These are phyloP conservation scores for Ogataea trehalophila DNA, from an alignment of 805 yeast genomes.

Conservation along the genomic window DNA sequence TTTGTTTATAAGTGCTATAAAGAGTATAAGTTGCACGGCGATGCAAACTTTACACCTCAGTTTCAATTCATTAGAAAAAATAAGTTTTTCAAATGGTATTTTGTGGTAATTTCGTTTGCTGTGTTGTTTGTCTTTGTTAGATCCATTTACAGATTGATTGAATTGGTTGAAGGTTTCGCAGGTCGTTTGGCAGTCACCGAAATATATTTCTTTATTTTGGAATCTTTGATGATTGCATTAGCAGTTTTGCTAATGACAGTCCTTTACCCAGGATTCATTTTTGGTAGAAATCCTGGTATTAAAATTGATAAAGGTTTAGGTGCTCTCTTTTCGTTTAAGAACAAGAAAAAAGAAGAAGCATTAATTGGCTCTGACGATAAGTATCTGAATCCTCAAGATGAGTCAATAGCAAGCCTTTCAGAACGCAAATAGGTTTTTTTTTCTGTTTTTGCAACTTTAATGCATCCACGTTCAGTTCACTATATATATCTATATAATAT, in stretches of 20 bases:
- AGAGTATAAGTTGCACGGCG: slow-evolving; percentile 22
- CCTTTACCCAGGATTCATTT: slow-evolving; percentile 61
- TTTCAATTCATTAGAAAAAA: slow-evolving; percentile 34
- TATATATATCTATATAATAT: no score
- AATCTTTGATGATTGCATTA: slow-evolving; percentile 56
- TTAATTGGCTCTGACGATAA: not conserved
- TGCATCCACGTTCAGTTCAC: no score
- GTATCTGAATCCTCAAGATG: no score
- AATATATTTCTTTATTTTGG: slow-evolving; percentile 52
- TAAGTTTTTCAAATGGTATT: slow-evolving; percentile 37
- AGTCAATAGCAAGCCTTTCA: no score
- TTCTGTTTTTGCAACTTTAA: no score
- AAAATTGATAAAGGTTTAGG: slow-evolving; percentile 8
- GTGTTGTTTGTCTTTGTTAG: slow-evolving; percentile 56
- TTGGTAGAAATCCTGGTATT: slow-evolving; percentile 27
- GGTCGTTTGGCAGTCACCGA: slow-evolving; percentile 63
- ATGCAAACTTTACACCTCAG: slow-evolving; percentile 31
- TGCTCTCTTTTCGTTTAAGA: slow-evolving; percentile 1
- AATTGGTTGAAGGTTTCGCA: slow-evolving; percentile 66
- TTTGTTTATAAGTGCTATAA: slow-evolving; percentile 40
- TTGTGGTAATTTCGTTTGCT: slow-evolving; percentile 41
- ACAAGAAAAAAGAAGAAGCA: not conserved
- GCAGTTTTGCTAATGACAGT: slow-evolving; percentile 44
- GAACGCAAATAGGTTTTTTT: no score
- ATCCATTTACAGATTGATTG: slow-evolving; percentile 69